These are phyloP conservation scores for Scheffersomyces quercinus DNA, from an alignment of 1,139 yeast genomes.

Conservation along the genomic window DNA sequence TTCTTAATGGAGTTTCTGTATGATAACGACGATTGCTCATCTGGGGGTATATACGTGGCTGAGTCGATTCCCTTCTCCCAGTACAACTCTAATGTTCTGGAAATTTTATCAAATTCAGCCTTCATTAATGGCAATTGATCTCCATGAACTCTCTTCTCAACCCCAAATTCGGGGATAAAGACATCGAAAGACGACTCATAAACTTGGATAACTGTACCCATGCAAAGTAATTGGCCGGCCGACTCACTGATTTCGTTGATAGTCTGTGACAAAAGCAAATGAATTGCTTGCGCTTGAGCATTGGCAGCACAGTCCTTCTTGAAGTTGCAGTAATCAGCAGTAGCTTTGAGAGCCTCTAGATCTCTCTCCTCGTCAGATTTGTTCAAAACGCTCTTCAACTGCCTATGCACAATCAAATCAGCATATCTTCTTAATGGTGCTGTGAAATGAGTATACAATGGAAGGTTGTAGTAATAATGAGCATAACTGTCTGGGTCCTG, in stretches of 20 bases:
- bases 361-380: constrained; percentile 45
- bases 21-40: constrained; percentile 75
- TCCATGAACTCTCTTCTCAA: constrained; percentile 96
- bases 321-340: constrained; percentile 91
- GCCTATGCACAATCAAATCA: constrained; percentile 90
- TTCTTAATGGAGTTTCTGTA: constrained; percentile 78
- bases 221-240: constrained; percentile 79
- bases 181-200: constrained; percentile 97
- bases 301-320: constrained; percentile 91
- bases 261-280: constrained; percentile 78
- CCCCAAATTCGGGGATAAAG: constrained; percentile 90
- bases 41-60: constrained; percentile 88
- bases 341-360: constrained; percentile 70
- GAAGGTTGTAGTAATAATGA: constrained; percentile 80
- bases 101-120: constrained; percentile 82
- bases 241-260: constrained; percentile 75
- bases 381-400: constrained; percentile 66
- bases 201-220: constrained; percentile 88
- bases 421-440: constrained; percentile 91
- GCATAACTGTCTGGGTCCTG: constrained; percentile 76
- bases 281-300: constrained; percentile 95
- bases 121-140: constrained; percentile 91
- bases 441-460: constrained; percentile 90
- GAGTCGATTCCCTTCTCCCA: constrained; percentile 94
- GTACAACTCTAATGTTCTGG: constrained; percentile 72